Evolutionary conservation across 768 basidiomycete genomes (phyloP).

Genomic region (Cyclocybe aegerita): DNA sequence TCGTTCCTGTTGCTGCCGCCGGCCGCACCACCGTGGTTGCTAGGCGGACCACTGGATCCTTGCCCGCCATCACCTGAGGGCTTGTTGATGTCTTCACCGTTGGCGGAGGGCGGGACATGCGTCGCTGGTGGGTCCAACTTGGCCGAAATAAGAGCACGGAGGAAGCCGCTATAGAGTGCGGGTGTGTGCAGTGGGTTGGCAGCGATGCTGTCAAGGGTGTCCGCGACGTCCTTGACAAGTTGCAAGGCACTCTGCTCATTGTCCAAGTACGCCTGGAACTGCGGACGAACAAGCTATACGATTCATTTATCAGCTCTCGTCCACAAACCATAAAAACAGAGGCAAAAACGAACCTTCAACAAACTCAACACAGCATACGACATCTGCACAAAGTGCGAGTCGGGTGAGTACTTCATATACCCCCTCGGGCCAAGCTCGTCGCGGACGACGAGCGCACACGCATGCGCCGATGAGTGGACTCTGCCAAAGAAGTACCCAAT

Average conservation of each 20-base stretch:
- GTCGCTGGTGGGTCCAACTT: slow-evolving; percentile 27
- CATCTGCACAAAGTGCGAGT: slow-evolving; percentile 87
- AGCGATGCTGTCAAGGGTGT: slow-evolving; percentile 74
- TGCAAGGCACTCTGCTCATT: slow-evolving; percentile 70
- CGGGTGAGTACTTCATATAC: slow-evolving; percentile 80
- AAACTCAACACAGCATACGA: slow-evolving; percentile 93
- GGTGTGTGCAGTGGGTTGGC: slow-evolving; percentile 85
- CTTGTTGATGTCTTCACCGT: slow-evolving; percentile 18
- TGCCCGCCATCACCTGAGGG: slow-evolving; percentile 1
- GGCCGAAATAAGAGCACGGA: slow-evolving; percentile 73
- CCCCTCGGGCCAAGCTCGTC: slow-evolving; percentile 80
- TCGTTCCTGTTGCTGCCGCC: neutral
- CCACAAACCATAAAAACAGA: neutral
- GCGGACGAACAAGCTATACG: slow-evolving; percentile 73
- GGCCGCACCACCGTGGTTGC: neutral
- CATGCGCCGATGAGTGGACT: slow-evolving; percentile 69
- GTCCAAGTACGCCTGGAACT: slow-evolving; percentile 75
- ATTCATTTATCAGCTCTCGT: slow-evolving; percentile 1
- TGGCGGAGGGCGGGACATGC: slow-evolving; percentile 5
- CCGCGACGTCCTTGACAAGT: slow-evolving; percentile 79
- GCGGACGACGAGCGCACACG: slow-evolving; percentile 69
- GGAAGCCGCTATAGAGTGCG: slow-evolving; percentile 82
- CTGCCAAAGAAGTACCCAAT: slow-evolving; percentile 84
- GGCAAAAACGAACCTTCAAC: slow-evolving; percentile 65
- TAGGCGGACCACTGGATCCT: neutral